Base-by-base conservation (phyloP, 768 basidiomycete species). In the Cytidiella melzeri region DNA sequence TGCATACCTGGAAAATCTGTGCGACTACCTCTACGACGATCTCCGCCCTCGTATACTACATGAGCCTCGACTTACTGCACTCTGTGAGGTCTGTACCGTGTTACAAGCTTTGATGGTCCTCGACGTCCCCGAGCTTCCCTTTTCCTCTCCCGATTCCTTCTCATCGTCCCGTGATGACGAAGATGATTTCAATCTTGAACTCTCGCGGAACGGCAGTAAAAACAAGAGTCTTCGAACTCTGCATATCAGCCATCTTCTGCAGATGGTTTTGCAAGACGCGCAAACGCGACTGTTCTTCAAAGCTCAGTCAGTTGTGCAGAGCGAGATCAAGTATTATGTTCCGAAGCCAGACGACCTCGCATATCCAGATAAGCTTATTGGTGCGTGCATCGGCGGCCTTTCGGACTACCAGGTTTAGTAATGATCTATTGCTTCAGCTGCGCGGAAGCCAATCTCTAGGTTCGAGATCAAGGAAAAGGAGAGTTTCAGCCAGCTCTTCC, bases 251-350 rank as follows among this genome's bases (percentile, higher is more conserved):
- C 79, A 84, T 39, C 69, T 98, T 2, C 68, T 97, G 41, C 80
- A 86, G 61, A 91, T 93, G 82, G 84, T 97, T 0, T 67, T 97
- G 23, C 94, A 97, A 63, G 95, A 98, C 62, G 92, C 94, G 1
- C 95, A 98, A 71, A 97, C 96, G 11, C 70, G 93, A 47, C 65
- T 98, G 41, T 92, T 97, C 58, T 98, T 98, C 77, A 88, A 96
- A 63, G 94, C 94, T 36, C 94, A 98, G 66, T 79, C 90, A 1
- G 76, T 96, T 40, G 81, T 99, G 26, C 88, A 93, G 60, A 77
- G 80, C 26, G 95, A 97, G 45, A 91, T 98, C 28, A 73, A 85
- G 55, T 84, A 89, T 58, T 97, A 87, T 64, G 73, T 75, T 1
- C 84, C 92, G 0, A 86, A 80, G 53, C 66, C 74, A 2, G 86